These are phyloP conservation scores for Zymoseptoria passerinii DNA, from an alignment of 2,329 filamentous ascomycete species.

Conservation along the genomic window DNA sequence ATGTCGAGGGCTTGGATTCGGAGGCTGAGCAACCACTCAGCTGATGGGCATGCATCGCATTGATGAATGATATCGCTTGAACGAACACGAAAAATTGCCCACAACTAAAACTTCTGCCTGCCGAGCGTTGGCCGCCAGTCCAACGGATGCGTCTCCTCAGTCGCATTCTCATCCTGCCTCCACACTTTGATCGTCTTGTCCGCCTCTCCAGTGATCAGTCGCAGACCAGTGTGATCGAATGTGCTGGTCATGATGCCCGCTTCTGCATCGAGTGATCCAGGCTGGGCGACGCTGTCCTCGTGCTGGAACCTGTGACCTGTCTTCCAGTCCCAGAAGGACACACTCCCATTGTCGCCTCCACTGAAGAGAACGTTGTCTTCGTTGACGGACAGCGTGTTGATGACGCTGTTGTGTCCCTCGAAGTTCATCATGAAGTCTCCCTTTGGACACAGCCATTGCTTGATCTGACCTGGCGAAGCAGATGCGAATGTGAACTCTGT, in stretches of 20 bases:
- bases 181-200: conserved; percentile 97
- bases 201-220: conserved; percentile 87
- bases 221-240: conserved; percentile 80
- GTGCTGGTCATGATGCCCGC: conserved; percentile 90
- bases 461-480: conserved; percentile 86
- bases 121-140: conserved; percentile 82
- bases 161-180: conserved; percentile 87
- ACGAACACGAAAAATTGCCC: background rate
- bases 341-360: conserved; percentile 89
- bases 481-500: conserved; percentile 94
- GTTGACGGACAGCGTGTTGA: conserved; percentile 89
- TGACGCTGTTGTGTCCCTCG: conserved; percentile 89
- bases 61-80: background rate
- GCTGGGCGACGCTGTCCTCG: conserved; percentile 84
- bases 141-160: conserved; percentile 81
- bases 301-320: conserved; percentile 85
- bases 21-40: conserved; percentile 9
- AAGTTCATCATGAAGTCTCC: conserved; percentile 99
- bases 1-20: conserved; percentile 67
- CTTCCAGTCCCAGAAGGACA: conserved; percentile 99
- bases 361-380: conserved; percentile 93
- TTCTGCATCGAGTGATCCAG: conserved; percentile 87
- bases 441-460: conserved; percentile 98
- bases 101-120: conserved; percentile 56
- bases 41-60: background rate